Evolutionary conservation across 2,329 filamentous ascomycete genomes (phyloP).

Genomic region (Neurospora crassa): DNA sequence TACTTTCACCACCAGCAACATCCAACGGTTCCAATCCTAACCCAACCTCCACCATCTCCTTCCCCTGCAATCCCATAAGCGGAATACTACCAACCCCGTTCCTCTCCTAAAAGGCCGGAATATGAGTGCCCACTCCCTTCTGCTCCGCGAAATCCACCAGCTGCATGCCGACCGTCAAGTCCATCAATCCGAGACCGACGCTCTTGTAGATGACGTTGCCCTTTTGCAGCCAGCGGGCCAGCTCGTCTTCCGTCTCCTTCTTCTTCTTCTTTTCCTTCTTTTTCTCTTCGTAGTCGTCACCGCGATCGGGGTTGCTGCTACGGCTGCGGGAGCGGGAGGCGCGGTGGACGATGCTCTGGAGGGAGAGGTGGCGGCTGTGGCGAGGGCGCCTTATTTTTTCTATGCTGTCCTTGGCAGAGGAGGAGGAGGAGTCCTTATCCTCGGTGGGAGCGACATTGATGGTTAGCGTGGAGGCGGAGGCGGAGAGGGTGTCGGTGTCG

Average conservation of each 20-base stretch:
- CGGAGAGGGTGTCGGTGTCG: not conserved
- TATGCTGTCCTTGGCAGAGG: constrained; percentile 2
- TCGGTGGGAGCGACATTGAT: not conserved
- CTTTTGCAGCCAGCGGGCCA: constrained; percentile 46
- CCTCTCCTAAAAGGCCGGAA: constrained; percentile 39
- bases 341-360: constrained; percentile 31
- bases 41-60: constrained; percentile 6
- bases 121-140: constrained; percentile 42
- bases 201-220: constrained; percentile 63
- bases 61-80: not conserved
- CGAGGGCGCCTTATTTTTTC: not conserved
- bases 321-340: constrained; percentile 14
- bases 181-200: constrained; percentile 58
- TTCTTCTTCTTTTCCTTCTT: constrained; percentile 21
- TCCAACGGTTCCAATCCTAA: constrained; percentile 17
- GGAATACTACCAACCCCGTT: constrained; percentile 9
- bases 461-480: not conserved
- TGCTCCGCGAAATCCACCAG: constrained; percentile 45
- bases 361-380: constrained; percentile 22
- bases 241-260: constrained; percentile 37
- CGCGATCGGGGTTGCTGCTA: constrained; percentile 17
- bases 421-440: constrained; percentile 17
- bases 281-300: not conserved
- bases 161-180: constrained; percentile 51
- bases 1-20: constrained; percentile 23